phyloP scores from a whole-genome alignment of 1,284 basidiomycete genomes.

The Boletellus dicymbophilus region DNA sequence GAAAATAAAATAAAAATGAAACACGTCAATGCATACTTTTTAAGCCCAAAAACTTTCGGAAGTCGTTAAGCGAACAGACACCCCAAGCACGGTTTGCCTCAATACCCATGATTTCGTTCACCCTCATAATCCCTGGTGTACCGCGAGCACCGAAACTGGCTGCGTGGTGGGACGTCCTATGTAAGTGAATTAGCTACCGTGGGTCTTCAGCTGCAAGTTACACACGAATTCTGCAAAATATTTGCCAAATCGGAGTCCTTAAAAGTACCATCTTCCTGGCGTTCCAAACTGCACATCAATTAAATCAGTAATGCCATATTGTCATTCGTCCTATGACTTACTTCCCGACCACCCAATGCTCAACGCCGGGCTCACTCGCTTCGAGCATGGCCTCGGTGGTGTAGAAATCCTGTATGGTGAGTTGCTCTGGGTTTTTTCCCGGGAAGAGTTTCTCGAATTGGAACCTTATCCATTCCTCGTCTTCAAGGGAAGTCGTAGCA shows the following conservation, averaged over 20 bases:
- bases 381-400: slow-evolving; percentile 42
- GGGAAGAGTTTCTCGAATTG: slow-evolving; percentile 55
- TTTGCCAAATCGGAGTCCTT: slow-evolving; percentile 72
- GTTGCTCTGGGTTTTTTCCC: slow-evolving; percentile 49
- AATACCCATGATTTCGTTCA: slow-evolving; percentile 85
- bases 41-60: slow-evolving; percentile 76
- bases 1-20: neutral
- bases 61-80: slow-evolving; percentile 84
- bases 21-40: slow-evolving; percentile 51
- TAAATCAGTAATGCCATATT: neutral
- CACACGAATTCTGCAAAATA: slow-evolving; percentile 69
- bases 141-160: slow-evolving; percentile 79
- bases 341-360: slow-evolving; percentile 71
- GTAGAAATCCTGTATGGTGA: slow-evolving; percentile 66
- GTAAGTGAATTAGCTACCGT: slow-evolving; percentile 1
- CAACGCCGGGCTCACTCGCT: slow-evolving; percentile 44
- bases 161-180: slow-evolving; percentile 72
- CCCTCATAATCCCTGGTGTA: slow-evolving; percentile 71
- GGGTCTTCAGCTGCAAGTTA: slow-evolving; percentile 9
- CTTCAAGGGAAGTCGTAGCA: slow-evolving; percentile 66
- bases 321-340: slow-evolving; percentile 28
- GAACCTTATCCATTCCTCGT: slow-evolving; percentile 66
- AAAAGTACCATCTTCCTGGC: slow-evolving; percentile 63
- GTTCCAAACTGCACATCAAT: slow-evolving; percentile 47
- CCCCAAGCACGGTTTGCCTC: slow-evolving; percentile 80